phyloP scores from a whole-genome alignment of 1,139 yeast genomes.

The Ogataea hybrid region DNA sequence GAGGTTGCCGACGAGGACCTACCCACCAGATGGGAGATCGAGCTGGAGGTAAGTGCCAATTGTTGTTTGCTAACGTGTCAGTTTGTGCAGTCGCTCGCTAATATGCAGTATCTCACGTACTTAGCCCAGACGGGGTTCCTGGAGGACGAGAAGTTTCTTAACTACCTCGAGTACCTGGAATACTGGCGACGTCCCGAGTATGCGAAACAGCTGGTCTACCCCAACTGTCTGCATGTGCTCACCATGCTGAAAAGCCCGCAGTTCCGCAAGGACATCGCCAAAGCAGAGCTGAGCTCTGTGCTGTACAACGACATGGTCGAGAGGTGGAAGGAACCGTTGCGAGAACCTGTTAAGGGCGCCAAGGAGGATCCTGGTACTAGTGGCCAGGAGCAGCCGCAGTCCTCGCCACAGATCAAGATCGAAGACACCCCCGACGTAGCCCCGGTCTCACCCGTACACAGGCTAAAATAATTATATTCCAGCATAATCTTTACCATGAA shows the following conservation, averaged over 20 bases:
- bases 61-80: constrained; percentile 16
- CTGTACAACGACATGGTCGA: constrained; percentile 76
- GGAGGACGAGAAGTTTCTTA: constrained; percentile 57
- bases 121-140: constrained; percentile 73
- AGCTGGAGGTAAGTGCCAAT: constrained; percentile 51
- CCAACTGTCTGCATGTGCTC: constrained; percentile 68
- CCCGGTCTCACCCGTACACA: background rate
- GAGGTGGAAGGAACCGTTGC: constrained; percentile 52
- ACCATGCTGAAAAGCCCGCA: constrained; percentile 56
- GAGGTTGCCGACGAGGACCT: constrained; percentile 32
- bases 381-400: background rate
- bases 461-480: background rate
- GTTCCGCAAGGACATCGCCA: constrained; percentile 52
- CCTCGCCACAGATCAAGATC: background rate
- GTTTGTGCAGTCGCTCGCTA: constrained; percentile 79
- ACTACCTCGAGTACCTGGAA: constrained; percentile 63
- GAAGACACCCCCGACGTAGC: background rate
- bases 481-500: background rate
- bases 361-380: background rate
- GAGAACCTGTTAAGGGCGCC: background rate
- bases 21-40: constrained; percentile 81
- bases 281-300: constrained; percentile 56
- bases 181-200: constrained; percentile 74
- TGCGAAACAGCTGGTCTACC: constrained; percentile 63
- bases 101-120: constrained; percentile 71